phyloP scores from a whole-genome alignment of 2,329 filamentous ascomycete species.

The Colletotrichum scovillei region DNA sequence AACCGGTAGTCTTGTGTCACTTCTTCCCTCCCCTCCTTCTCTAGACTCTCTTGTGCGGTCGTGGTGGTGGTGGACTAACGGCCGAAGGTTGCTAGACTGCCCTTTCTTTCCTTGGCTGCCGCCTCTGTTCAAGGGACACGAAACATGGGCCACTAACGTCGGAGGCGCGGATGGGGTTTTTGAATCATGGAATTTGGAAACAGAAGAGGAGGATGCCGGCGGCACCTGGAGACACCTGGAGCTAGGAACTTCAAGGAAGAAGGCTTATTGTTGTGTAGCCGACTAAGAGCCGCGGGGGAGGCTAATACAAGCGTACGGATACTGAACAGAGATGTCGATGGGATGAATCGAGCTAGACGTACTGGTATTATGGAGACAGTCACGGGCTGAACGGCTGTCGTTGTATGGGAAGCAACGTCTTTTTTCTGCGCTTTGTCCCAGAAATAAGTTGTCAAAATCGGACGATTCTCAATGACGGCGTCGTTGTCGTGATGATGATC shows the following conservation, averaged over 20 bases:
- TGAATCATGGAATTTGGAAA: neutral
- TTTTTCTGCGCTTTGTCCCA: neutral
- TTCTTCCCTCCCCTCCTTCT: neutral
- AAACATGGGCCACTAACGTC: conserved; percentile 10
- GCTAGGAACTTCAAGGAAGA: no score
- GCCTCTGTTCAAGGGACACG: conserved; percentile 8
- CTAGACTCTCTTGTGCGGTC: neutral
- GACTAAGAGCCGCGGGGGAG: neutral
- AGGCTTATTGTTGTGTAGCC: neutral
- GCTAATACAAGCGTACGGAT: no score
- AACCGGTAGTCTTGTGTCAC: conserved; percentile 16
- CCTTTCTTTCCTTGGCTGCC: neutral
- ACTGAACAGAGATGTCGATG: neutral
- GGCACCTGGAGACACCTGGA: neutral
- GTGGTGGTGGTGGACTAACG: conserved; percentile 11
- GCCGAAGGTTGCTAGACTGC: conserved; percentile 3
- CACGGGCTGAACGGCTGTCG: neutral
- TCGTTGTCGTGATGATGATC: neutral
- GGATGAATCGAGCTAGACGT: neutral
- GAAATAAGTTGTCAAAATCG: neutral
- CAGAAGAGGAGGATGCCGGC: neutral
- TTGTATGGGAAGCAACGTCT: neutral
- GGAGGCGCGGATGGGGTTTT: neutral
- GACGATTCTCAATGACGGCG: neutral
- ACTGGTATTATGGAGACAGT: neutral